Conservation (phyloP, 495 filamentous ascomycete genomes). For the Monascus purpureus region DNA sequence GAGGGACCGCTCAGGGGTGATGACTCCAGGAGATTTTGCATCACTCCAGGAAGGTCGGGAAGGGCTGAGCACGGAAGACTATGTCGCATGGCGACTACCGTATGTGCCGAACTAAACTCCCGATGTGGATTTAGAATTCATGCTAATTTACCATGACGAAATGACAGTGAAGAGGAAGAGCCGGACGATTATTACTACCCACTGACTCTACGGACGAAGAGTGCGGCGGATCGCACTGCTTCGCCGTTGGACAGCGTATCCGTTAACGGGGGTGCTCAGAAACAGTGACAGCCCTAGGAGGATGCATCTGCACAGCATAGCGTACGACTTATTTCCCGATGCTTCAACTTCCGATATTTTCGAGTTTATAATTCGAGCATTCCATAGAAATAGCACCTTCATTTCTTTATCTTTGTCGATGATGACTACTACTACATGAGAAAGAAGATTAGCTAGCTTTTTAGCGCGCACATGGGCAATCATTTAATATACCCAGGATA, state of each 20-base stretch:
- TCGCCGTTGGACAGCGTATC: slow-evolving; percentile 30
- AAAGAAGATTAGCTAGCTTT: no score
- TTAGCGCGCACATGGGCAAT: no score
- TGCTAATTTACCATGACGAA: slow-evolving; percentile 4
- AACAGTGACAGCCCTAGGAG: no score
- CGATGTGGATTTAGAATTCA: not conserved
- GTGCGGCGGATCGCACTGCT: slow-evolving; percentile 18
- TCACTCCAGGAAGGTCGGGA: slow-evolving; percentile 89
- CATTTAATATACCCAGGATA: no score
- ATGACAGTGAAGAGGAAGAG: slow-evolving; percentile 78
- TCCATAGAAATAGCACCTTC: no score
- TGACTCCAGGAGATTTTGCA: slow-evolving; percentile 97
- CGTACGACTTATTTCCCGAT: no score
- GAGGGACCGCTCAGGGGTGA: slow-evolving; percentile 83
- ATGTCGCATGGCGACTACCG: slow-evolving; percentile 95
- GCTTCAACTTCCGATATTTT: no score
- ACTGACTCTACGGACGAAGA: slow-evolving; percentile 53
- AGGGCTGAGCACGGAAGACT: slow-evolving; percentile 90
- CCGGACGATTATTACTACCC: slow-evolving; percentile 89
- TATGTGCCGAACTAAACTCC: slow-evolving; percentile 37
- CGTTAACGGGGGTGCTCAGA: no score
- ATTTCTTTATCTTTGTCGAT: no score
- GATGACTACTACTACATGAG: no score
- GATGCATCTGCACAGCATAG: no score
- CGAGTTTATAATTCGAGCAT: no score